Percentiles rank a stretch among this genome's conserved stretches.
Conservation (phyloP, 1,284 basidiomycete species). For the Thelephora terrestris region DNA sequence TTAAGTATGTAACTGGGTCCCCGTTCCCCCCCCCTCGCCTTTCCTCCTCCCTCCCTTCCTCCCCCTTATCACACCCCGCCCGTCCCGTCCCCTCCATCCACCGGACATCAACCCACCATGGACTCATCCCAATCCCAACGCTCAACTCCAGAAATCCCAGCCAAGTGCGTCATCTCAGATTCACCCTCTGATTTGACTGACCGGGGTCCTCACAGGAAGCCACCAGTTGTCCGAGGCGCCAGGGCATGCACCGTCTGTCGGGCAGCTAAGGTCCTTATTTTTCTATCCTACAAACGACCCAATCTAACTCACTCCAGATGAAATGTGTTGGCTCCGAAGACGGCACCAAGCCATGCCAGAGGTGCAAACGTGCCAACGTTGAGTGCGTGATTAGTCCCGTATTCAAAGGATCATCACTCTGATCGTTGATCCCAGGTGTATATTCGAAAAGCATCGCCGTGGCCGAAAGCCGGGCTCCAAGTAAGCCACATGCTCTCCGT, state of each 20-base stretch:
- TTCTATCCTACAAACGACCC: slow-evolving; percentile 11
- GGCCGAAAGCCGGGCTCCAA: slow-evolving; percentile 84
- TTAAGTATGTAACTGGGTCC: slow-evolving; percentile 1
- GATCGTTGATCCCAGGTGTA: slow-evolving; percentile 36
- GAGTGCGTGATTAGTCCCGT: slow-evolving; percentile 37
- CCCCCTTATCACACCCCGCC: slow-evolving; percentile 7
- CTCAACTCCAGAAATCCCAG: neutral
- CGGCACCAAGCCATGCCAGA: slow-evolving; percentile 62
- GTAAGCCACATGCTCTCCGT: slow-evolving; percentile 29
- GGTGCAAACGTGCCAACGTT: slow-evolving; percentile 66
- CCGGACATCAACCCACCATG: slow-evolving; percentile 11
- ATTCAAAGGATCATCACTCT: slow-evolving; percentile 10
- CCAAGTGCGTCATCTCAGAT: neutral
- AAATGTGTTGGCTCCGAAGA: slow-evolving; percentile 81
- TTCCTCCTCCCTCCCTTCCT: slow-evolving; percentile 3
- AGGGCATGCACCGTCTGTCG: slow-evolving; percentile 76
- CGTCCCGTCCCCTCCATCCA: slow-evolving; percentile 17
- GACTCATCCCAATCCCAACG: slow-evolving; percentile 1
- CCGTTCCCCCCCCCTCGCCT: slow-evolving; percentile 1
- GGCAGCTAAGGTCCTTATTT: slow-evolving; percentile 54
- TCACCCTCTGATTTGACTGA: neutral
- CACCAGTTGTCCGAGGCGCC: slow-evolving; percentile 60
- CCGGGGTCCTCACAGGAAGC: slow-evolving; percentile 24
- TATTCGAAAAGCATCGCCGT: slow-evolving; percentile 79
- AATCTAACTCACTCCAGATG: slow-evolving; percentile 43